Evolutionary conservation across 305 asterid species (phyloP).

Genomic region (Petunia hybrid): DNA sequence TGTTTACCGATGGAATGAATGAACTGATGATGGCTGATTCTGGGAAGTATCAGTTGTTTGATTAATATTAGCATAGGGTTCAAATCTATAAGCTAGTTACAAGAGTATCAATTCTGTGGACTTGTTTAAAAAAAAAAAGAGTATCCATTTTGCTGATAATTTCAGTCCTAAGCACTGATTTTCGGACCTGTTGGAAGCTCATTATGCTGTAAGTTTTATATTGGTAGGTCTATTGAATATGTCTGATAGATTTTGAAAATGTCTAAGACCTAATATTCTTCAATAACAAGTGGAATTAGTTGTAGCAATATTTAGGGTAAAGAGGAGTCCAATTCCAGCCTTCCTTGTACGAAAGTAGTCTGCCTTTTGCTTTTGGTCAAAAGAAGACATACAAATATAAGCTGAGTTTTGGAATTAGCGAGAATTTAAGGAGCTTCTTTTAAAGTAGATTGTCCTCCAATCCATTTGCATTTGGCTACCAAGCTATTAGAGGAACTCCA

Average conservation of each 20-base stretch:
- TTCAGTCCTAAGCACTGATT: neutral
- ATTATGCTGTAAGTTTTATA: neutral
- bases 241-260: neutral
- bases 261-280: neutral
- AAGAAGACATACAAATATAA: neutral
- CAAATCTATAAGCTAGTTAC: neutral
- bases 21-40: neutral
- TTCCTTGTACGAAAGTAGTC: neutral
- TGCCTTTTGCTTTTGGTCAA: neutral
- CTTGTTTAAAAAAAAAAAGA: neutral
- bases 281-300: neutral
- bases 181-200: neutral
- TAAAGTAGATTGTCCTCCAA: neutral
- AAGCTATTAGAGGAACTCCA: neutral
- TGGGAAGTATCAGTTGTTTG: neutral
- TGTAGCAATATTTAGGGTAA: neutral
- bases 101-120: neutral
- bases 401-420: neutral
- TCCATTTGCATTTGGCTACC: neutral
- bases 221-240: neutral
- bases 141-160: neutral
- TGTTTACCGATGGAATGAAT: neutral
- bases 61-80: neutral
- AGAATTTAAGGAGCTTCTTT: neutral
- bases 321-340: neutral